Evolutionary conservation across 768 basidiomycete genomes (phyloP).

Genomic region (Suillus luteus): DNA sequence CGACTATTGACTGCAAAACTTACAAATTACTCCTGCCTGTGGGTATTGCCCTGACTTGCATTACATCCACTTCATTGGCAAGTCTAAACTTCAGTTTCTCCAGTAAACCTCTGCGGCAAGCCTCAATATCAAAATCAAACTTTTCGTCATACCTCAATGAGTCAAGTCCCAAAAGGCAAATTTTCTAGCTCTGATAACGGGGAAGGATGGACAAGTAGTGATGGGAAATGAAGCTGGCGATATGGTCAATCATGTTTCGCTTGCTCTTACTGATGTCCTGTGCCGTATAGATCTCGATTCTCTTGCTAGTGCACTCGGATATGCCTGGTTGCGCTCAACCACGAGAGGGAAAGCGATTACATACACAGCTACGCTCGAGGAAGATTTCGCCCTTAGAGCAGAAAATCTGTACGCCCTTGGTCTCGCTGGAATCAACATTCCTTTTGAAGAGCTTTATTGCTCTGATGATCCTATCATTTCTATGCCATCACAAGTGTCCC

Average conservation of each 20-base stretch:
- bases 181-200: conserved; percentile 64
- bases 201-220: conserved; percentile 73
- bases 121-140: conserved; percentile 23
- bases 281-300: conserved; percentile 78
- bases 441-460: conserved; percentile 59
- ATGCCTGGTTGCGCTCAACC: conserved; percentile 68
- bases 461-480: conserved; percentile 51
- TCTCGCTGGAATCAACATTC: not conserved
- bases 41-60: not conserved
- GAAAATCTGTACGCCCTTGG: not conserved
- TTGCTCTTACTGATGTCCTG: conserved; percentile 6
- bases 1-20: too few relatives aligned
- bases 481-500: conserved; percentile 40
- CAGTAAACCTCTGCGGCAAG: not conserved
- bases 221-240: conserved; percentile 99
- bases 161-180: conserved; percentile 46
- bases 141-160: conserved; percentile 41
- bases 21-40: too few relatives aligned
- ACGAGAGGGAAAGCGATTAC: conserved; percentile 63
- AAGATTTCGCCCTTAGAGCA: conserved; percentile 76
- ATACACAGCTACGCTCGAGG: conserved; percentile 65
- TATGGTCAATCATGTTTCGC: conserved; percentile 31
- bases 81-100: not conserved
- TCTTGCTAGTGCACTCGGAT: conserved; percentile 82
- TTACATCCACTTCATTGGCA: not conserved